Conservation (phyloP, 2,329 filamentous ascomycete species). For the Stagonosporopsis tanaceti region DNA sequence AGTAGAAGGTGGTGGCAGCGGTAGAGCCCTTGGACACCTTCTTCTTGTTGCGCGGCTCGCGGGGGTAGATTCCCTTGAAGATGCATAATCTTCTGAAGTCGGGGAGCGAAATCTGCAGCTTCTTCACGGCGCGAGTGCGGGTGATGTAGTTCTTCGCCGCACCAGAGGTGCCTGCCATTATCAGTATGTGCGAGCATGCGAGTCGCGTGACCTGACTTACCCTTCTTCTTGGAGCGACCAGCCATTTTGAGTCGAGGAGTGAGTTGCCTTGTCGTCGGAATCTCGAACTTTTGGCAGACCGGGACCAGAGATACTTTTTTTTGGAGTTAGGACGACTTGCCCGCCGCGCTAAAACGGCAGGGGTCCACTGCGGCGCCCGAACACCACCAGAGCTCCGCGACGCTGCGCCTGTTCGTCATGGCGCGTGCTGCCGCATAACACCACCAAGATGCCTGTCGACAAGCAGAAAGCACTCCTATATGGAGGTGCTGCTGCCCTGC, state of each 20-base stretch:
- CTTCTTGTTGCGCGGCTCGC: constrained; percentile 95
- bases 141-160: constrained; percentile 99
- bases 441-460: constrained; percentile 57
- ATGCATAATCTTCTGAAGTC: constrained; percentile 99
- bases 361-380: constrained; percentile 22
- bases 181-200: constrained; percentile 25
- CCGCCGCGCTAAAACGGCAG: constrained; percentile 25
- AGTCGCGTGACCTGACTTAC: constrained; percentile 49
- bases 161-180: constrained; percentile 73
- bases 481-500: constrained; percentile 76
- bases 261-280: constrained; percentile 9
- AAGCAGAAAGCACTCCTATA: constrained; percentile 74
- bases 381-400: constrained; percentile 11
- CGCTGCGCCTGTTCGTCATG: constrained; percentile 18
- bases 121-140: constrained; percentile 93
- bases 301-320: constrained; percentile 12
- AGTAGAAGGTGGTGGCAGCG: constrained; percentile 89
- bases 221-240: constrained; percentile 66
- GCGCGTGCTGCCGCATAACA: constrained; percentile 17
- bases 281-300: constrained; percentile 9
- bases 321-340: constrained; percentile 26
- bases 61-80: constrained; percentile 98
- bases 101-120: constrained; percentile 94
- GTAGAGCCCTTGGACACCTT: constrained; percentile 93
- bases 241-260: constrained; percentile 39